A percentile compares a stretch with the other conserved stretches of the same genome.
phyloP scores from a whole-genome alignment of 768 basidiomycete species.

The Lactarius hatsudake region DNA sequence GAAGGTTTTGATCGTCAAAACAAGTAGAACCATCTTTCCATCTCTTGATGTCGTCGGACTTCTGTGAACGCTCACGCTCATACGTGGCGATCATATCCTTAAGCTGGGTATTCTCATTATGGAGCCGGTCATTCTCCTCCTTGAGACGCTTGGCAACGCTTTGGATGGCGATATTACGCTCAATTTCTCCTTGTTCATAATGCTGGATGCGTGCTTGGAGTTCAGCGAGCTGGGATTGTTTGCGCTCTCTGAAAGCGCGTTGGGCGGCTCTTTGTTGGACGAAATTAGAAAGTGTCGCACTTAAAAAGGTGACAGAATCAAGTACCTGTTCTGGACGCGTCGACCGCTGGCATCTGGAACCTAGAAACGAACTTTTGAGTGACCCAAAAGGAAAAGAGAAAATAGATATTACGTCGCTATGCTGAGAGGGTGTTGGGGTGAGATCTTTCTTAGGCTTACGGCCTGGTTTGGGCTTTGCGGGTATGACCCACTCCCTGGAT shows the following conservation, averaged over 20 bases:
- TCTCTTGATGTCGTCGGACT: constrained; percentile 51
- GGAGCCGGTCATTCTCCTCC: constrained; percentile 78
- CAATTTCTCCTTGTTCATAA: constrained; percentile 89
- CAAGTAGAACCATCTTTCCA: constrained; percentile 49
- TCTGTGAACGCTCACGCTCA: constrained; percentile 31
- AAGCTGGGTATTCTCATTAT: constrained; percentile 61
- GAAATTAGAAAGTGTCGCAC: constrained; percentile 4
- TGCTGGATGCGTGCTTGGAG: constrained; percentile 81
- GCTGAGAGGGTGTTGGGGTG: constrained; percentile 38
- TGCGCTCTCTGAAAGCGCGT: constrained; percentile 86
- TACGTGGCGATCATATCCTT: constrained; percentile 40
- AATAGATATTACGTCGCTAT: constrained; percentile 46
- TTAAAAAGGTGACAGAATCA: constrained; percentile 7
- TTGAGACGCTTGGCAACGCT: constrained; percentile 79
- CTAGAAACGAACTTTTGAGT: constrained; percentile 29
- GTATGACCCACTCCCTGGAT: constrained; percentile 88
- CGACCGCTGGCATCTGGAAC: constrained; percentile 55
- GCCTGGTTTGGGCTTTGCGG: constrained; percentile 83
- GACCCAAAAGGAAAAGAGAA: neutral
- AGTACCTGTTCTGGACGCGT: constrained; percentile 71
- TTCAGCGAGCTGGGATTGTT: constrained; percentile 84
- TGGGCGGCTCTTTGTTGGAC: constrained; percentile 66
- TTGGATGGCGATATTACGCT: constrained; percentile 82
- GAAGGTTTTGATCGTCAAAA: constrained; percentile 26
- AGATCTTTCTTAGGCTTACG: constrained; percentile 81